Base-by-base conservation (phyloP, 1,284 basidiomycete genomes). In the Apiotrichum laibachii region DNA sequence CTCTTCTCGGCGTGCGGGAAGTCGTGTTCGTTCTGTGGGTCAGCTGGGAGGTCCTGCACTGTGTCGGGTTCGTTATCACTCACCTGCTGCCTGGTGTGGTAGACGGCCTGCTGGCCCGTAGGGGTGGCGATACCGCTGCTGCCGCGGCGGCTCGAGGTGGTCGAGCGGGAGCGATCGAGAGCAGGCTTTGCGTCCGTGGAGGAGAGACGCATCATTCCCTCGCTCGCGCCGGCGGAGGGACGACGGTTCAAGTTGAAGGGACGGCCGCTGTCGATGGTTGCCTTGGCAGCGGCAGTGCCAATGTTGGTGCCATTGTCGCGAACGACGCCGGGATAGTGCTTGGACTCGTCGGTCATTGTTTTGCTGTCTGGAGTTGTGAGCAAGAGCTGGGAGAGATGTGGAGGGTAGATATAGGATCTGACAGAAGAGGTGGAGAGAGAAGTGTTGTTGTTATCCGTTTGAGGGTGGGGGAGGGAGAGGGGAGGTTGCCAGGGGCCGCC, bases 21-120 rank as follows among this genome's bases (percentile, higher is more conserved):
- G 53, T 76, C 73, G 53, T 69, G 57, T 21, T 77, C 76, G 26
- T 75, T 76, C 73, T 79, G 48, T 1, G 6, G 2, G 62, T 61
- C 51, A 64, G 62, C 47, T 21, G 8, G 1, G 26, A 31, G 26
- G 26, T 7, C 26, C 26, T 3, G 39, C 11, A 13, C 15, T 15
- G 33, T 8, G 16, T 15, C 19, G 22, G 21, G 10, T n/a, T 31
- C 26, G 26, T 7, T 31, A 12, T 18, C 5, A 53, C 73, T 58
- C 58, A 78, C 76, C 35, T 77, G 67, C 18, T 72, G 78, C 53
- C 77, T 63, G 39, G 72, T 75, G 66, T 91, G 89, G 71, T 87
- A 85, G 35, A 89, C 86, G 58, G 90, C 82, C 26, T 86, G 86
- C 77, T 86, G 85, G 11, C 89, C 89, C 26, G 83, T 83, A 43